Conservation (phyloP, 108 stramenopile species). For the Discostella pseudostelligera region DNA sequence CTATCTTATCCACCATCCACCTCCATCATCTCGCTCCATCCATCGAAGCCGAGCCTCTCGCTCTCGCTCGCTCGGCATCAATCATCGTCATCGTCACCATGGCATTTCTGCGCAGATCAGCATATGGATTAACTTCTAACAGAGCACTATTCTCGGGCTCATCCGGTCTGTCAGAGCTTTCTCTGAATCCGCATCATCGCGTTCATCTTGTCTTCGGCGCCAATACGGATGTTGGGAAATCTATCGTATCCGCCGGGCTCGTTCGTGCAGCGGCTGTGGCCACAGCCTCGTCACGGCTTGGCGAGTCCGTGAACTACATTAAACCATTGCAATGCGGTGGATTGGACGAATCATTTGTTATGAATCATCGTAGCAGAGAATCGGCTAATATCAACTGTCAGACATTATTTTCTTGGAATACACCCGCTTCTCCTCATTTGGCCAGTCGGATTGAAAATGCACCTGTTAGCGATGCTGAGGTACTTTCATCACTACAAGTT, state of each 20-base stretch:
- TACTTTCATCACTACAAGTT: conserved; percentile 53
- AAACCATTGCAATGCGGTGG: conserved; percentile 95
- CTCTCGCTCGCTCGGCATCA: too few species aligned
- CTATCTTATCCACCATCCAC: too few species aligned
- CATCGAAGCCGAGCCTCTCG: too few species aligned
- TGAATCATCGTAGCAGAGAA: conserved; percentile 25
- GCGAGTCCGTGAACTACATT: conserved; percentile 67
- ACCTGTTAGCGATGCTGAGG: conserved; percentile 70
- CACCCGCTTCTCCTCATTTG: conserved; percentile 88
- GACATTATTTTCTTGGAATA: conserved; percentile 87
- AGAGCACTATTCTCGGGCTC: neutral
- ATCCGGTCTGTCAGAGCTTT: neutral
- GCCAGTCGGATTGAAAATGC: conserved; percentile 72
- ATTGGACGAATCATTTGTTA: conserved; percentile 71
- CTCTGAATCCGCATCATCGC: conserved; percentile 32
- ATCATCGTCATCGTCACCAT: too few species aligned
- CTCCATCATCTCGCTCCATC: too few species aligned
- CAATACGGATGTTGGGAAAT: conserved; percentile 97
- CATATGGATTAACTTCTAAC: neutral
- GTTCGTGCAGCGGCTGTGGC: conserved; percentile 51
- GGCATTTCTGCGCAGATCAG: too few species aligned
- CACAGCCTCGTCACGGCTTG: neutral
- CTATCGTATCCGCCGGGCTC: conserved; percentile 85
- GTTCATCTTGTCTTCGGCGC: conserved; percentile 91
- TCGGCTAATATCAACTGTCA: conserved; percentile 18